phyloP scores from a whole-genome alignment of 805 yeast genomes.

The Debaryomyces castellii region DNA sequence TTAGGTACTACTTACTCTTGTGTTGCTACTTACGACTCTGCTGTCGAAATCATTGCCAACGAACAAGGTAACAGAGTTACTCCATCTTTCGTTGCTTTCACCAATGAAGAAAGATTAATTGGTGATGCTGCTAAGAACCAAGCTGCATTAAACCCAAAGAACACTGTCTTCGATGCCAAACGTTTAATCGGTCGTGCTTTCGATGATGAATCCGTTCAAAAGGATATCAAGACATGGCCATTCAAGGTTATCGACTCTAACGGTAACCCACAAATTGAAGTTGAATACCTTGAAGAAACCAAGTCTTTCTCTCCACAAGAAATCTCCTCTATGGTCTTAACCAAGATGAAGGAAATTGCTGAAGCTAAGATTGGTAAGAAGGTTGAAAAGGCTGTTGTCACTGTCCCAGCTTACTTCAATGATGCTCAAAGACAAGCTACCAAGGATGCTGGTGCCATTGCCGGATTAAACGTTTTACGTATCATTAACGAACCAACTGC shows the following conservation, averaged over 20 bases:
- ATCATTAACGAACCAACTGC: conserved; percentile 69
- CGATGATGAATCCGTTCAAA: conserved; percentile 60
- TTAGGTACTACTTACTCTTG: conserved; percentile 53
- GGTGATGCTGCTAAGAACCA: conserved; percentile 54
- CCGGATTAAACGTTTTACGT: conserved; percentile 50
- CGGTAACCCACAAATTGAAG: conserved; percentile 49
- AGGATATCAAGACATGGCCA: conserved; percentile 50
- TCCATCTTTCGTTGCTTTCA: conserved; percentile 51
- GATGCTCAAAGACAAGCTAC: conserved; percentile 53
- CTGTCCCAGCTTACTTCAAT: conserved; percentile 52
- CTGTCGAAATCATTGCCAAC: conserved; percentile 51
- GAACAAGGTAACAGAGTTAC: conserved; percentile 54
- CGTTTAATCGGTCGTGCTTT: conserved; percentile 62
- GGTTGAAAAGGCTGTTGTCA: conserved; percentile 56
- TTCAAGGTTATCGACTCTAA: conserved; percentile 44
- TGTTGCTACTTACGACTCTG: conserved; percentile 51
- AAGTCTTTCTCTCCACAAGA: conserved; percentile 50
- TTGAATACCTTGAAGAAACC: conserved; percentile 47
- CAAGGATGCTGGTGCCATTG: conserved; percentile 53
- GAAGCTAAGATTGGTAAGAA: conserved; percentile 83
- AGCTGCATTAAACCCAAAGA: conserved; percentile 51
- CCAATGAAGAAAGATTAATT: conserved; percentile 48
- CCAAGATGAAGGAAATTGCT: conserved; percentile 67
- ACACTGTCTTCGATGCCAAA: conserved; percentile 51
- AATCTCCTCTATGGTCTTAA: conserved; percentile 49